phyloP scores from a whole-genome alignment of 306 rosid genomes.

The Cucurbita ficifolia region DNA sequence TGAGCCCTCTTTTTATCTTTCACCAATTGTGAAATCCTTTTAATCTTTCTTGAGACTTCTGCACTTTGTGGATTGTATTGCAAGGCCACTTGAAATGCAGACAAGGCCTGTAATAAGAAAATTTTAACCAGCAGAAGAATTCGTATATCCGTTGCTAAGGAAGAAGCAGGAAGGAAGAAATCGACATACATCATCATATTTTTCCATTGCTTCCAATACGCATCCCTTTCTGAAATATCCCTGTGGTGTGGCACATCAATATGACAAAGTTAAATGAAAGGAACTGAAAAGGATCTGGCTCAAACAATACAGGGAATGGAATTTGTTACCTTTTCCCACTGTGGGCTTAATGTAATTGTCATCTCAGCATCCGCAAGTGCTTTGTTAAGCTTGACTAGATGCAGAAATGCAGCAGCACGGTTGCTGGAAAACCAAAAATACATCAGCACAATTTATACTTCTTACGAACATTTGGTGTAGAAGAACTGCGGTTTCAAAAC shows the following conservation, averaged over 20 bases:
- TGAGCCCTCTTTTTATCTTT: constrained; percentile 62
- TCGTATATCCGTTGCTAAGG: neutral
- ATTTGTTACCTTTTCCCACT: constrained; percentile 79
- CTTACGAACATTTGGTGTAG: neutral
- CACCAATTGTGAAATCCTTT: constrained; percentile 50
- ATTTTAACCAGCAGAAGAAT: neutral
- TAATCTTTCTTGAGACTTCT: constrained; percentile 83
- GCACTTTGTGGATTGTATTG: constrained; percentile 71
- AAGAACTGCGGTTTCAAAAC: neutral
- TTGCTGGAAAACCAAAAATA: constrained; percentile 44
- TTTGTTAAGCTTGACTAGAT: constrained; percentile 79
- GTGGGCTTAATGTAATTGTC: constrained; percentile 68
- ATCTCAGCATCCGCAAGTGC: constrained; percentile 95
- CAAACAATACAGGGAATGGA: neutral
- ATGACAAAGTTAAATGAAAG: constrained; percentile 1
- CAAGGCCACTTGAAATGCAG: constrained; percentile 66
- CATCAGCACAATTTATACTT: constrained; percentile 1
- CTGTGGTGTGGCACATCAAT: constrained; percentile 49
- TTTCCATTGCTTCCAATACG: constrained; percentile 86
- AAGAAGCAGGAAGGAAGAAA: neutral
- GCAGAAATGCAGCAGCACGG: constrained; percentile 96
- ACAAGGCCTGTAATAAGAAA: constrained; percentile 46
- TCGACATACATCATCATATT: constrained; percentile 60
- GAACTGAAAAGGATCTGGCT: neutral
- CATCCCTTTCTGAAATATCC: constrained; percentile 96